Evolutionary conservation across 1,139 yeast species (phyloP).

Genomic region (Protomyces inouyei): DNA sequence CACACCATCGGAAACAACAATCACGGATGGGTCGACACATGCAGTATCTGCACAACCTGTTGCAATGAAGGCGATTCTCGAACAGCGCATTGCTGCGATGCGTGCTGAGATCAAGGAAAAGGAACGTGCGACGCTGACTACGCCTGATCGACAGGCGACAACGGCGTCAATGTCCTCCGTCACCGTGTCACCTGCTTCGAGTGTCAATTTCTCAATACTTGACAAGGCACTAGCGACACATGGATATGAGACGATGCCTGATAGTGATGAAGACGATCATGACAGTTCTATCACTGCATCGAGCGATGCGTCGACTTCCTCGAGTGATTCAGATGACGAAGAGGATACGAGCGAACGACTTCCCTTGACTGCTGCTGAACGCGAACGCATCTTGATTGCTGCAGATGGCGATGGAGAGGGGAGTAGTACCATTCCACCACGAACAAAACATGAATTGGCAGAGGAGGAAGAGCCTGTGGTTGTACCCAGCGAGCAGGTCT

Average conservation of each 20-base stretch:
- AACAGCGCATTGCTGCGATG: slow-evolving; percentile 19
- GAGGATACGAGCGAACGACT: slow-evolving; percentile 1
- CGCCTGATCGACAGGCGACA: background rate
- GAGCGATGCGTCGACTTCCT: background rate
- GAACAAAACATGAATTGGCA: slow-evolving; percentile 18
- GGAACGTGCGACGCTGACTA: background rate
- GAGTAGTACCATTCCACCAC: background rate
- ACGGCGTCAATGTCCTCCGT: background rate
- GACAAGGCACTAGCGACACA: slow-evolving; percentile 21
- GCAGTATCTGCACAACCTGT: background rate
- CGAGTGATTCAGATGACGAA: slow-evolving; percentile 2
- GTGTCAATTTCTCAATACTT: slow-evolving; percentile 13
- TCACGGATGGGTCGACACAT: background rate
- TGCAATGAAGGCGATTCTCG: background rate
- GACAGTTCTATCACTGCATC: background rate
- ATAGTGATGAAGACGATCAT: slow-evolving; percentile 17
- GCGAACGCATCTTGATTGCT: slow-evolving; percentile 14
- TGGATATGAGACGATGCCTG: slow-evolving; percentile 23
- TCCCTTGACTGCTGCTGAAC: slow-evolving; percentile 11
- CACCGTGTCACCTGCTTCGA: background rate
- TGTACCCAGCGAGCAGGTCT: slow-evolving; percentile 8
- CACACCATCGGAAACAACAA: background rate
- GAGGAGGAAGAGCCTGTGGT: slow-evolving; percentile 23
- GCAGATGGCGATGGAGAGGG: slow-evolving; percentile 22
- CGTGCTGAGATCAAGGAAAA: slow-evolving; percentile 10